Conservation (phyloP, 2,329 filamentous ascomycete species). For the Claviceps pazoutovae region DNA sequence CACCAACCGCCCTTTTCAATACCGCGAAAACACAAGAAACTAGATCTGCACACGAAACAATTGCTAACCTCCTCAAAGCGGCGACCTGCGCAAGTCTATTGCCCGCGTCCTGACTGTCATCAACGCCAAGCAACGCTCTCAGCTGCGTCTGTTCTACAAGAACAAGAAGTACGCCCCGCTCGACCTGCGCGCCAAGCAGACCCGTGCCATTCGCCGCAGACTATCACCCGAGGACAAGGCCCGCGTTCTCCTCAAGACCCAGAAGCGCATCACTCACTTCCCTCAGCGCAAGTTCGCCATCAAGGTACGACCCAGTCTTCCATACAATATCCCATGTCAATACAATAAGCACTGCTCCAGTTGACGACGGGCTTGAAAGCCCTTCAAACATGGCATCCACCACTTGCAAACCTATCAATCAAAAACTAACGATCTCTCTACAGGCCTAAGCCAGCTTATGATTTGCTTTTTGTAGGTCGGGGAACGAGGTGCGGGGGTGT, state of each 20-base stretch:
- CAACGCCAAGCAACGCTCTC: conserved; percentile 97
- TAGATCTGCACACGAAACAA: not conserved
- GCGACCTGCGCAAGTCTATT: conserved; percentile 99
- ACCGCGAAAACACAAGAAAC: too few relatives aligned
- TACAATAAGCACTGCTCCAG: not conserved
- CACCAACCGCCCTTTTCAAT: too few relatives aligned
- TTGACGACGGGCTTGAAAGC: too few relatives aligned
- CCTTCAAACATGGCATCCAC: too few relatives aligned
- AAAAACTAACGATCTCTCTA: too few relatives aligned
- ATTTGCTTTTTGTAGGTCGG: too few relatives aligned
- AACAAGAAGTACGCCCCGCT: conserved; percentile 99
- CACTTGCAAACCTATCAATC: too few relatives aligned
- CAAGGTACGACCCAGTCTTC: conserved; percentile 51
- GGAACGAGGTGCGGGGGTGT: too few relatives aligned
- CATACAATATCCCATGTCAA: not conserved
- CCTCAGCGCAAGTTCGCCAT: conserved; percentile 97
- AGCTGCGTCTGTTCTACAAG: conserved; percentile 99
- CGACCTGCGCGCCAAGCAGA: conserved; percentile 97
- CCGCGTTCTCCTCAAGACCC: conserved; percentile 79
- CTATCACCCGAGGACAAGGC: conserved; percentile 84
- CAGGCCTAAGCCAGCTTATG: too few relatives aligned
- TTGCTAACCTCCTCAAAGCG: conserved; percentile 43
- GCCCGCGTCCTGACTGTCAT: conserved; percentile 97
- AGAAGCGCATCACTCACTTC: conserved; percentile 94
- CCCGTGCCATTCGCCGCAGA: conserved; percentile 90